phyloP scores from a whole-genome alignment of 805 yeast species.

The Myxozyma neotropica region DNA sequence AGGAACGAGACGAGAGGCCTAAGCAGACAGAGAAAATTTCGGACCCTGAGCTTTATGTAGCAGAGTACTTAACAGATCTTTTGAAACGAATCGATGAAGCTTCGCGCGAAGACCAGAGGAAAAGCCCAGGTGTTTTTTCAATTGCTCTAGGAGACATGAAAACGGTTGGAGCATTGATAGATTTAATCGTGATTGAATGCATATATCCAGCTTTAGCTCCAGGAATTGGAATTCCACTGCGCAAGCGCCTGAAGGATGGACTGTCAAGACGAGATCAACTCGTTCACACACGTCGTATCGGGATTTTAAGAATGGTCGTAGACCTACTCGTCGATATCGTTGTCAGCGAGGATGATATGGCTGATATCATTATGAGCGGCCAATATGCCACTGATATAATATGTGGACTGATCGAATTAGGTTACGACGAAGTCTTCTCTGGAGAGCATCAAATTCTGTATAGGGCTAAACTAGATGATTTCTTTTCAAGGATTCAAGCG shows the following conservation, averaged over 20 bases:
- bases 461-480: slow-evolving; percentile 8
- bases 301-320: slow-evolving; percentile 19
- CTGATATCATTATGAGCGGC: slow-evolving; percentile 39
- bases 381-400: slow-evolving; percentile 39
- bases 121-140: slow-evolving; percentile 42
- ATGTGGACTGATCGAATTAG: slow-evolving; percentile 38
- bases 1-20: not conserved
- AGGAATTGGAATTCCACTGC: slow-evolving; percentile 65
- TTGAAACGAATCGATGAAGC: slow-evolving; percentile 22
- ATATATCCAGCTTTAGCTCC: slow-evolving; percentile 63
- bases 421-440: slow-evolving; percentile 31
- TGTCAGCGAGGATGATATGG: slow-evolving; percentile 37
- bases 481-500: slow-evolving; percentile 50
- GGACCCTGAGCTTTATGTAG: slow-evolving; percentile 14
- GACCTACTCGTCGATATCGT: slow-evolving; percentile 32
- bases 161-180: slow-evolving; percentile 64
- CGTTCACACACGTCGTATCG: not conserved
- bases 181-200: slow-evolving; percentile 68
- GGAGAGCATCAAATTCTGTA: not conserved
- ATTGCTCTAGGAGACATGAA: slow-evolving; percentile 87
- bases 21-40: not conserved
- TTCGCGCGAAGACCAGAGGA: slow-evolving; percentile 17
- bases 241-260: slow-evolving; percentile 53
- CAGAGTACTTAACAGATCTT: slow-evolving; percentile 6
- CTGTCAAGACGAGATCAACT: not conserved